Evolutionary conservation across 164 flowering plant genomes (phyloP).

Genomic region (Vitis labrusca): DNA sequence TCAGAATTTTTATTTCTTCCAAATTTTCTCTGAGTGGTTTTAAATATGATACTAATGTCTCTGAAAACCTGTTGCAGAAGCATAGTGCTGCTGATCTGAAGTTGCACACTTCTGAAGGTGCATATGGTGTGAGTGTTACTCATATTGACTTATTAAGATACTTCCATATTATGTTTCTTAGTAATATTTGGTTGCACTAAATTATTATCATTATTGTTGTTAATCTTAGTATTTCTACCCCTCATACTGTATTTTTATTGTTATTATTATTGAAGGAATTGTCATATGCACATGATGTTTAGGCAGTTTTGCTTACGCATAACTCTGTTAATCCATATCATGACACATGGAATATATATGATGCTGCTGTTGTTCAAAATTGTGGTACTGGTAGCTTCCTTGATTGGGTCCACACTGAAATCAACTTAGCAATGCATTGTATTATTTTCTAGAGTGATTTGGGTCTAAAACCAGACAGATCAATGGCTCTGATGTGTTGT

Average conservation of each 20-base stretch:
- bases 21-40: constrained; percentile 32
- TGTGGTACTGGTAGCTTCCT: background rate
- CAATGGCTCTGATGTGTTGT: background rate
- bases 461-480: background rate
- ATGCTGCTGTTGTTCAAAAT: background rate
- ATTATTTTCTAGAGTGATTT: background rate
- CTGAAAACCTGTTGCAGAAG: constrained; percentile 24
- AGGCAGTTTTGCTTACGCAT: background rate
- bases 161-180: background rate
- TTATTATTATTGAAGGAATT: too few relatives aligned
- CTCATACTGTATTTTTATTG: too few relatives aligned
- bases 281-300: too few relatives aligned
- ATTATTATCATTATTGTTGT: background rate
- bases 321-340: background rate
- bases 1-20: constrained; percentile 29
- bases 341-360: background rate
- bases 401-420: too few relatives aligned
- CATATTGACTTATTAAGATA: background rate
- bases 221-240: too few relatives aligned
- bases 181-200: background rate
- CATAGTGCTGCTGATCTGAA: constrained; percentile 11
- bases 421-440: background rate
- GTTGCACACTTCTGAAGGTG: constrained; percentile 16
- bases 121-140: constrained; percentile 37
- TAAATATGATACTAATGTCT: constrained; percentile 27